Base-by-base conservation (phyloP, 495 filamentous ascomycete genomes). In the Aspergillus sclerotioniger region DNA sequence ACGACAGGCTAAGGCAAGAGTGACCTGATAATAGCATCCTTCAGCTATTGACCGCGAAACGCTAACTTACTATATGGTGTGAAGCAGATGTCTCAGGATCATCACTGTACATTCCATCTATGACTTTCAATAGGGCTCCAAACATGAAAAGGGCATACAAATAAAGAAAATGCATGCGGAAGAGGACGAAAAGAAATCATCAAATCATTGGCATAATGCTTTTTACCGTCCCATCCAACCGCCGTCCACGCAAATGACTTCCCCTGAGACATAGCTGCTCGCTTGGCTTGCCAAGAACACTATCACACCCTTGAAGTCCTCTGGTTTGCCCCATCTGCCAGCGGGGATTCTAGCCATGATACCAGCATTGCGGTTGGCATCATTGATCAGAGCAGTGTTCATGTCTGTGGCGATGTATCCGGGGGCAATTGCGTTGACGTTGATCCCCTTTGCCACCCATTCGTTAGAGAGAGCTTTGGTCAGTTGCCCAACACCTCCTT, bases 321-420 rank as follows among this genome's bases (percentile, higher is more conserved):
- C 71, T 6, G 70, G 66, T 8, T 53, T 62, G 0, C 68, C 71
- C 64, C 91, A 94, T 66, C 91, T 76, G 2, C 87, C 90, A 0
- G 86, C 87, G 8, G 93, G 92, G 50, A 96, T 96, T 57, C 92
- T 76, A 15, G 83, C 89, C 71, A 87, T 80, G 55, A 97, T 96
- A 54, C 86, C 87, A 53, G 76, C 80, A 58, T 87, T 80, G 51
- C 93, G 73, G 55, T 79, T 80, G 56, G 79, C 62, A 65, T 97
- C 87, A 16, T 87, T 81, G 44, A 96, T 83, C 67, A 97, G 68
- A 6, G 90, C 47, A 6, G 47, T 50, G 16, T 96, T 96, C 92
- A 96, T 96, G 51, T 96, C 91, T 8, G 92, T 96, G 43, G 82
- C 90, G 53, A 96, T 88, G 65, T 96, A 96, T 1, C 85, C 84